These are phyloP conservation scores for Nidularia pulvinata DNA, from an alignment of 768 basidiomycete species.

Conservation along the genomic window DNA sequence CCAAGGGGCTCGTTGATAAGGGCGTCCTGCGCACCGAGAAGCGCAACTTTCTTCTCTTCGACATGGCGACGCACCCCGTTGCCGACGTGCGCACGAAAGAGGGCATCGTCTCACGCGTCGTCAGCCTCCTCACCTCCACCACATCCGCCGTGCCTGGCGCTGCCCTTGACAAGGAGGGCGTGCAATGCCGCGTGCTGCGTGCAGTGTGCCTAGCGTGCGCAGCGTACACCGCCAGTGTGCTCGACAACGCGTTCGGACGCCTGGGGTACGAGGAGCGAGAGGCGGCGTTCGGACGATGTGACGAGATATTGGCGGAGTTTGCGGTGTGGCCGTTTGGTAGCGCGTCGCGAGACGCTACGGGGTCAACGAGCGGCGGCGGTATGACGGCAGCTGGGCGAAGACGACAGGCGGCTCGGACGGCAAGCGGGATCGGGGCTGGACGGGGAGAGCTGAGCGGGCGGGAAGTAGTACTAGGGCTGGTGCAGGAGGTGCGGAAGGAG, in stretches of 20 bases:
- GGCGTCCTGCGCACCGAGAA: conserved; percentile 99
- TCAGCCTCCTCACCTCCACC: conserved; percentile 78
- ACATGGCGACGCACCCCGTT: conserved; percentile 99
- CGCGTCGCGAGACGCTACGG: conserved; percentile 19
- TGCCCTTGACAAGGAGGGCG: conserved; percentile 76
- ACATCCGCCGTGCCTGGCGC: conserved; percentile 77
- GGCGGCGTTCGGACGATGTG: conserved; percentile 89
- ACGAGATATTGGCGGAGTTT: conserved; percentile 94
- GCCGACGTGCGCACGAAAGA: conserved; percentile 93
- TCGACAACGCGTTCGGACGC: conserved; percentile 91
- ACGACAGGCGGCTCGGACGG: conserved; percentile 45
- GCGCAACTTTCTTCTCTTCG: conserved; percentile 97
- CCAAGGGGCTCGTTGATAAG: conserved; percentile 97
- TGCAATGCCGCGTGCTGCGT: conserved; percentile 77
- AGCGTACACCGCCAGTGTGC: conserved; percentile 92
- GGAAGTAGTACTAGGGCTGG: conserved; percentile 72
- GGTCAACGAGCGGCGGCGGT: conserved; percentile 15
- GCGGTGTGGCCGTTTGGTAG: conserved; percentile 85
- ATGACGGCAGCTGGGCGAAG: conserved; percentile 26
- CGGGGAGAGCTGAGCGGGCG: conserved; percentile 45
- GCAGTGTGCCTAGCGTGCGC: conserved; percentile 89
- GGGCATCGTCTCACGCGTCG: conserved; percentile 72
- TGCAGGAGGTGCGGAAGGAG: conserved; percentile 76
- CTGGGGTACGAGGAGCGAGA: conserved; percentile 93
- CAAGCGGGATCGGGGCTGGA: conserved; percentile 47